These are phyloP conservation scores for Aureobasidium vineae DNA, from an alignment of 2,329 filamentous ascomycete genomes.

Conservation along the genomic window DNA sequence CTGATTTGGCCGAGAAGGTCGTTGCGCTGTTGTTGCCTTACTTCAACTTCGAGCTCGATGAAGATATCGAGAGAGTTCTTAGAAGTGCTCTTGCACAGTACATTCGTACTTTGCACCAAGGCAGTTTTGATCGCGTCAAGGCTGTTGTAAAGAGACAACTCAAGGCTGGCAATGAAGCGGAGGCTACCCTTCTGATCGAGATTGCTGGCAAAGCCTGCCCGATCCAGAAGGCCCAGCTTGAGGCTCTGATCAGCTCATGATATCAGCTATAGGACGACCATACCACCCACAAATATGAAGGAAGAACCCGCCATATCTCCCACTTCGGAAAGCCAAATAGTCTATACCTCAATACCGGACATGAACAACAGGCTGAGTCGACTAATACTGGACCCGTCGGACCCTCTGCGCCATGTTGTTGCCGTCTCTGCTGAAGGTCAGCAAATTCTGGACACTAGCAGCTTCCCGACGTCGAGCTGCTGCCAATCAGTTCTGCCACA, in stretches of 20 bases:
- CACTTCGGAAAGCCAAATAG: background rate
- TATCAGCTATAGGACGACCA: background rate
- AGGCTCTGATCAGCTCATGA: constrained; percentile 17
- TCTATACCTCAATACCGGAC: background rate
- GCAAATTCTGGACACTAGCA: background rate
- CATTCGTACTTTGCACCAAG: constrained; percentile 25
- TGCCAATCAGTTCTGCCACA: background rate
- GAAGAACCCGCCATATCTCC: background rate
- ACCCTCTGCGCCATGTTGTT: background rate
- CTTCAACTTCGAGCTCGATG: constrained; percentile 49
- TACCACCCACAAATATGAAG: background rate
- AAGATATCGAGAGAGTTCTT: constrained; percentile 55
- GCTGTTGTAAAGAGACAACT: constrained; percentile 8
- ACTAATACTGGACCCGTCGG: background rate
- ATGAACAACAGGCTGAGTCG: background rate
- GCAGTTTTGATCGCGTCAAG: constrained; percentile 20
- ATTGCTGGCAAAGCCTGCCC: constrained; percentile 14
- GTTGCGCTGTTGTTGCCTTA: constrained; percentile 52
- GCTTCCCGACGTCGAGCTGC: background rate
- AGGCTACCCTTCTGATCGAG: constrained; percentile 7
- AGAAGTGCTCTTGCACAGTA: constrained; percentile 43
- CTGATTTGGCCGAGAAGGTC: constrained; percentile 47
- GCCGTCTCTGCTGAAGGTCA: background rate
- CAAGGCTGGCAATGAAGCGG: background rate
- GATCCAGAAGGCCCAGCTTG: constrained; percentile 15